Percentiles rank a stretch among this genome's conserved stretches.
phyloP scores from a whole-genome alignment of 2,329 filamentous ascomycete species.

The Alternaria longipes region DNA sequence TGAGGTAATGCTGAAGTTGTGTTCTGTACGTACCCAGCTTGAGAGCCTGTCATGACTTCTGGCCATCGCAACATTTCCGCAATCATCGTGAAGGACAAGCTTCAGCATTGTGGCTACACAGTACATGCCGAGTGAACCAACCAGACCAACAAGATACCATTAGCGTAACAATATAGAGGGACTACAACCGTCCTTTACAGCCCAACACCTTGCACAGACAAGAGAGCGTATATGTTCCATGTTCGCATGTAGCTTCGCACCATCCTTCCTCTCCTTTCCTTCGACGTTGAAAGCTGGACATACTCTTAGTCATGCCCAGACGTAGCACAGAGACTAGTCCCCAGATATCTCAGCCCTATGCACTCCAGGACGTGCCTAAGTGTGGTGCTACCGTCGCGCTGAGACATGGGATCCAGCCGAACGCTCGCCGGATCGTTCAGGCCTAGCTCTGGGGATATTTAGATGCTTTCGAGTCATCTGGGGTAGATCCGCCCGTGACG shows the following conservation, averaged over 20 bases:
- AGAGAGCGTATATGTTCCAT: neutral
- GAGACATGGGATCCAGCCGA: slow-evolving; percentile 25
- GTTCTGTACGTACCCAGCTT: neutral
- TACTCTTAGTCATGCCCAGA: slow-evolving; percentile 19
- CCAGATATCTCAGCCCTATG: slow-evolving; percentile 40
- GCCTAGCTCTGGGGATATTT: slow-evolving; percentile 23
- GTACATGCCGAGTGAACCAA: neutral
- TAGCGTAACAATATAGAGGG: neutral
- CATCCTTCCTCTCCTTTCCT: no score
- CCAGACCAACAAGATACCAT: neutral
- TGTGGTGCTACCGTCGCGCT: slow-evolving; percentile 23
- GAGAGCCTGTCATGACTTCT: neutral
- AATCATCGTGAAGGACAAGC: neutral
- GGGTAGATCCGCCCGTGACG: slow-evolving; percentile 3
- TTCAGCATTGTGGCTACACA: neutral
- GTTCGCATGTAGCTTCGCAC: neutral
- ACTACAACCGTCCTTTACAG: neutral
- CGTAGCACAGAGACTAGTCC: slow-evolving; percentile 28
- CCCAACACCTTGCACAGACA: no score
- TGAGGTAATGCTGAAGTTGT: neutral
- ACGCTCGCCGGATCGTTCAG: slow-evolving; percentile 18
- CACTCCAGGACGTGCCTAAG: slow-evolving; percentile 34
- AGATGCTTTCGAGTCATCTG: slow-evolving; percentile 18
- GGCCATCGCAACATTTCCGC: neutral
- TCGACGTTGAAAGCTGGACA: neutral